phyloP scores from a whole-genome alignment of 1,139 yeast species.

The Sugiyamaella neomexicana region DNA sequence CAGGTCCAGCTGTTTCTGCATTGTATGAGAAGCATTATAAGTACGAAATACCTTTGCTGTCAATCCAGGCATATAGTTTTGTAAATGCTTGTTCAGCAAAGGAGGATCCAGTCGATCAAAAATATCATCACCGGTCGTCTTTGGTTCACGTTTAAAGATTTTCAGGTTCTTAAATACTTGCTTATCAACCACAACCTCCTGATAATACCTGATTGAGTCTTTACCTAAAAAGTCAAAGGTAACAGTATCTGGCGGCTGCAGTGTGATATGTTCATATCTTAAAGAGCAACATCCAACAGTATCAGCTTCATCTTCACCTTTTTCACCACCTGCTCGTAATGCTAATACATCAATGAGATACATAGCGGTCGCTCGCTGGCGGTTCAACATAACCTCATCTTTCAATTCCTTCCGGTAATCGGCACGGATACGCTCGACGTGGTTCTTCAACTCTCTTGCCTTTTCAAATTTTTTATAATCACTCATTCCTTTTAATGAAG shows the following conservation, averaged over 20 bases:
- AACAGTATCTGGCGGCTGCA: conserved; percentile 83
- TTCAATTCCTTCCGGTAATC: conserved; percentile 74
- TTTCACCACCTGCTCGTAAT: conserved; percentile 97
- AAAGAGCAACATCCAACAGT: conserved; percentile 97
- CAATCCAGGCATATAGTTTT: conserved; percentile 85
- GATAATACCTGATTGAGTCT: conserved; percentile 88
- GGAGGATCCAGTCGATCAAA: conserved; percentile 89
- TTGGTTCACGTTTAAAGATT: conserved; percentile 84
- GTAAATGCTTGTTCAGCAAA: conserved; percentile 79
- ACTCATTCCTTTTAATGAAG: conserved; percentile 87
- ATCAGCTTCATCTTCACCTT: conserved; percentile 96
- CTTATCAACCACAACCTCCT: conserved; percentile 85
- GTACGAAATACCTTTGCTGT: conserved; percentile 98
- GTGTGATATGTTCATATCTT: conserved; percentile 82
- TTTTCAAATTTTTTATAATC: conserved; percentile 92
- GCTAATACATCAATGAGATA: conserved; percentile 94
- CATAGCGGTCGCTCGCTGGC: conserved; percentile 94
- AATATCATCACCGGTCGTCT: conserved; percentile 86
- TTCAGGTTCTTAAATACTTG: conserved; percentile 88
- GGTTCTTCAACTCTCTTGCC: conserved; percentile 76
- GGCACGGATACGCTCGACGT: conserved; percentile 68
- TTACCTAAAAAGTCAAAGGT: conserved; percentile 96
- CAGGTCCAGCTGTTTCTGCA: conserved; percentile 90
- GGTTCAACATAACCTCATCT: conserved; percentile 74
- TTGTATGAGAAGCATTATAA: conserved; percentile 91